These are phyloP conservation scores for Macrotyloma uniflorum DNA, from an alignment of 306 rosid species.

Conservation along the genomic window DNA sequence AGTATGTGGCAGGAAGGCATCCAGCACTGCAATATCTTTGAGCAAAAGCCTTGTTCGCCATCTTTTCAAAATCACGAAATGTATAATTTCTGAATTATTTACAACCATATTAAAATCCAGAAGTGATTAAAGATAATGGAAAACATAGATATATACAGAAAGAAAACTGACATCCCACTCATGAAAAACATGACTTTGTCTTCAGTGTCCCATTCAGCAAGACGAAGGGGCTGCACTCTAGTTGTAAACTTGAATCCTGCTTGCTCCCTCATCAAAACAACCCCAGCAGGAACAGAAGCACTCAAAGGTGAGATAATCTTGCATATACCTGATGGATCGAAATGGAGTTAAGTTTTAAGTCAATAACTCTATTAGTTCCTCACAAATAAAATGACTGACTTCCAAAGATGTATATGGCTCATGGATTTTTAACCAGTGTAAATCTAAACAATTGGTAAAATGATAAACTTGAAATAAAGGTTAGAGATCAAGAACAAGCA, in stretches of 20 bases:
- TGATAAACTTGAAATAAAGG: background rate
- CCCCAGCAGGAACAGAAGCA: slow-evolving; percentile 85
- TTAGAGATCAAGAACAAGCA: background rate
- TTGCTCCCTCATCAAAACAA: slow-evolving; percentile 75
- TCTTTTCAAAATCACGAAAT: slow-evolving; percentile 76
- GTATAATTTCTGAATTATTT: slow-evolving; percentile 68
- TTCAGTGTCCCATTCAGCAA: slow-evolving; percentile 83
- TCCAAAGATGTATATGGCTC: background rate
- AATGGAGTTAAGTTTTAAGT: slow-evolving; percentile 3
- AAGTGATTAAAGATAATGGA: background rate
- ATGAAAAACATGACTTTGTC: slow-evolving; percentile 77
- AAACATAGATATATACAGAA: background rate
- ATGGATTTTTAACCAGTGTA: background rate
- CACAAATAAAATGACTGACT: background rate
- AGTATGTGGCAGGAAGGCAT: slow-evolving; percentile 65
- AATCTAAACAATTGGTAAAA: background rate
- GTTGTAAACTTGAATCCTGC: slow-evolving; percentile 81
- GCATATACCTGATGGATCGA: slow-evolving; percentile 63
- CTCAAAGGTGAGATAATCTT: slow-evolving; percentile 74
- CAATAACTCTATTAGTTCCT: background rate
- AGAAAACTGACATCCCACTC: slow-evolving; percentile 72
- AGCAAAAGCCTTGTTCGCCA: slow-evolving; percentile 81
- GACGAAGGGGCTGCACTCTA: slow-evolving; percentile 86
- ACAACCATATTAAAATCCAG: slow-evolving; percentile 41
- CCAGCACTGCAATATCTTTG: slow-evolving; percentile 74